Conservation (phyloP, 805 yeast genomes). For the Metschnikowia baotianmanensis region DNA sequence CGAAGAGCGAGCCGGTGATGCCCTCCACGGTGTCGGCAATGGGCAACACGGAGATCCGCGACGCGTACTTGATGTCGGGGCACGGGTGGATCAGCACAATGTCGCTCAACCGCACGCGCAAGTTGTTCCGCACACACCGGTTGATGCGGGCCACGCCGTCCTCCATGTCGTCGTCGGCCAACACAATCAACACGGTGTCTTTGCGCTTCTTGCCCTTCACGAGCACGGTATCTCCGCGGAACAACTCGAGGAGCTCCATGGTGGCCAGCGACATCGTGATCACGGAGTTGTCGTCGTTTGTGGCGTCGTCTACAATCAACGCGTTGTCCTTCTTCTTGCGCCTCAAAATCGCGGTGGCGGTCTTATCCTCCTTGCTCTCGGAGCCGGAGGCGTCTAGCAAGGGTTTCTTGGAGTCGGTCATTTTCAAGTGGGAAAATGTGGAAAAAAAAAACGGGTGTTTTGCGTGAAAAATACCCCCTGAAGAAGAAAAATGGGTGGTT, state of each 20-base stretch:
- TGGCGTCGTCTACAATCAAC: constrained; percentile 93
- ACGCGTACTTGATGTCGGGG: constrained; percentile 96
- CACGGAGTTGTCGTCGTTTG: constrained; percentile 94
- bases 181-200: constrained; percentile 93
- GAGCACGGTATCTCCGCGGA: constrained; percentile 96
- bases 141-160: constrained; percentile 93
- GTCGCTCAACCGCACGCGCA: constrained; percentile 93
- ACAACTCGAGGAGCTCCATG: constrained; percentile 90
- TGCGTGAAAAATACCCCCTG: neutral
- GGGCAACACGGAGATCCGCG: constrained; percentile 91
- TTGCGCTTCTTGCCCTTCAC: constrained; percentile 98
- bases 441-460: neutral
- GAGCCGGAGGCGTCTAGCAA: constrained; percentile 63
- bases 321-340: constrained; percentile 98
- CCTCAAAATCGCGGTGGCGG: constrained; percentile 97
- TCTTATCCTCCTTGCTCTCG: constrained; percentile 55
- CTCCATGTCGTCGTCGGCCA: constrained; percentile 94
- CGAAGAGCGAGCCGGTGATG: constrained; percentile 92
- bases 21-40: constrained; percentile 99
- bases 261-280: constrained; percentile 93
- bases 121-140: constrained; percentile 93
- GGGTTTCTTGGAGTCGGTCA: constrained; percentile 34
- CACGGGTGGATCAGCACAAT: constrained; percentile 89
- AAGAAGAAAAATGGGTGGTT: too few species aligned
- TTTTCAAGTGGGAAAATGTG: neutral